Base-by-base conservation (phyloP, 257 asterid genomes). In the Solanum stenotomum region DNA sequence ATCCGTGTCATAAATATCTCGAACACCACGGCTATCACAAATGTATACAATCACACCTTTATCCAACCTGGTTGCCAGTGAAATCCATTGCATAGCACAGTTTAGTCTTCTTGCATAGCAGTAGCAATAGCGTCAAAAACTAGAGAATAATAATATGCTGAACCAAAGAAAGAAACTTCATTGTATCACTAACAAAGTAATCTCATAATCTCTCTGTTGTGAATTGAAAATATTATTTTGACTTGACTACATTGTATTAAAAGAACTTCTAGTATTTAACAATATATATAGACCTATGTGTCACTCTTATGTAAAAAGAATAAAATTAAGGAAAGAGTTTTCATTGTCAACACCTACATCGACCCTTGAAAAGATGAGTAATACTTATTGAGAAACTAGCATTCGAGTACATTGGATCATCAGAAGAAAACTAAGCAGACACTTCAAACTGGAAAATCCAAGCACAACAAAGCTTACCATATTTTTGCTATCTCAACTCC, bases 401-500 rank as follows among this genome's bases (percentile, higher is more conserved):
- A 83, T 5, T 67, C 18, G 6, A 59, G 75, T 22, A 56, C 25
- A 37, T n/a, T 52, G 68, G 75, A 72, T 59, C 81, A 87, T 84
- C 72, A 65, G 33, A n/a, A 65, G 72, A 65, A 65, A n/a, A 65
- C 33, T 65, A 65, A 65, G 33, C 33, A 65, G 72, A 65, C 72
- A n/a, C 18, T 65, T n/a, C 31, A 56, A 70, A 84, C 35, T 38
- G 59, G 42, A 88, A 14, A 65, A 86, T 38, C 23, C 44, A 37
- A 25, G 86, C 44, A 85, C 46, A 76, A 78, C 56, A 78, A 78
- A 87, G 90, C 98, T 94, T 91, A 97, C 99, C 99, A 97, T 40
- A 97, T 97, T 91, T 97, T 97, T 86, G 99, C 99, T 83, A 97
- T 94, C 92, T 97, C 99, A 89, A 97, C 94, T 95, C 99, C 99